Conservation (phyloP, 495 filamentous ascomycete genomes). For the Lepraria neglecta region DNA sequence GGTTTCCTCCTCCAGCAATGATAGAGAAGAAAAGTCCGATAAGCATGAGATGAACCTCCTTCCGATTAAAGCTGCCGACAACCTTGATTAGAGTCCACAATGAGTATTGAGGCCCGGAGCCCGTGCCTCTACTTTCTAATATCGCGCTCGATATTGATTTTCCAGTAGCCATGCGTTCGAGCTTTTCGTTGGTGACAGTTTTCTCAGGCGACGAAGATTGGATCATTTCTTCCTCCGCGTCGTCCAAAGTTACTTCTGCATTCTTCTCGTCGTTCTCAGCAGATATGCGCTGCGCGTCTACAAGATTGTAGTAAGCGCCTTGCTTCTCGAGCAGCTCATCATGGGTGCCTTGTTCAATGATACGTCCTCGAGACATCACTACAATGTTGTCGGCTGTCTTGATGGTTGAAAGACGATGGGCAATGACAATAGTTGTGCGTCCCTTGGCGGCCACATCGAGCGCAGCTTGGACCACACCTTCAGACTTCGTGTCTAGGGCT, state of each 20-base stretch:
- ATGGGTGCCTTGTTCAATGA: constrained; percentile 87
- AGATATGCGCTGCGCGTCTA: constrained; percentile 73
- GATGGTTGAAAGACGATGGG: constrained; percentile 90
- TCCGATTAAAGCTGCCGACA: constrained; percentile 72
- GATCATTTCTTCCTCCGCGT: constrained; percentile 28
- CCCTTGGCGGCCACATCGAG: constrained; percentile 80
- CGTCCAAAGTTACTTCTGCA: constrained; percentile 21
- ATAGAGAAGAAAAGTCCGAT: constrained; percentile 69
- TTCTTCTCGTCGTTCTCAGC: constrained; percentile 55
- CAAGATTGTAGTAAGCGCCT: constrained; percentile 66
- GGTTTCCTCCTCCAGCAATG: constrained; percentile 79
- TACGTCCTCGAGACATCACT: constrained; percentile 75
- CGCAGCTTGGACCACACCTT: constrained; percentile 90
- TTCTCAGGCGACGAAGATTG: constrained; percentile 25
- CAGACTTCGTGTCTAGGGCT: constrained; percentile 90
- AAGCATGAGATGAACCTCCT: constrained; percentile 67
- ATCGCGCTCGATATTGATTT: constrained; percentile 66
- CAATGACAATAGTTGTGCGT: constrained; percentile 94
- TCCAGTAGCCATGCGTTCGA: constrained; percentile 56
- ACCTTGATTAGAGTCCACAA: constrained; percentile 82
- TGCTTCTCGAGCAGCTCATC: constrained; percentile 54
- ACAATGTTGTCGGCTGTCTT: constrained; percentile 93
- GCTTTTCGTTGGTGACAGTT: constrained; percentile 44
- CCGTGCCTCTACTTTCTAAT: constrained; percentile 43
- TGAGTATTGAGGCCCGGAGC: constrained; percentile 47